Evolutionary conservation across 106 monocot species (phyloP).

Genomic region (Dendrobium nobile): DNA sequence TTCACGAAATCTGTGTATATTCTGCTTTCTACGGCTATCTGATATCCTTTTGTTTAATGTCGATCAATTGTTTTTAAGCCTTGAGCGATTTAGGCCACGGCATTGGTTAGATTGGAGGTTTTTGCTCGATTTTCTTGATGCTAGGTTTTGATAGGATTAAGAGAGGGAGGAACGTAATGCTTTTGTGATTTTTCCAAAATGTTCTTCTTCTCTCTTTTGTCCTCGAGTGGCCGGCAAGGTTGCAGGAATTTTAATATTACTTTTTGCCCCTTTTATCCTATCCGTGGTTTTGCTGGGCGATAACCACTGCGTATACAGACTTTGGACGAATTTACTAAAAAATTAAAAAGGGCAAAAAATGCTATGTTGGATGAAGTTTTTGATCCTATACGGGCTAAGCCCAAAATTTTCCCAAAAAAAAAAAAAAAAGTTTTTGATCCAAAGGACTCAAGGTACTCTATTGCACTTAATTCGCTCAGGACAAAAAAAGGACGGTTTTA

Average conservation of each 20-base stretch:
- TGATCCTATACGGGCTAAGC: no score
- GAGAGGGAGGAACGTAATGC: not conserved
- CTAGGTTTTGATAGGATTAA: not conserved
- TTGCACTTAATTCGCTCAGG: no score
- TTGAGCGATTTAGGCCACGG: not conserved
- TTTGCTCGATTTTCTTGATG: not conserved
- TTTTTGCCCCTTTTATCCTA: not conserved
- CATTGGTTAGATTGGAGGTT: slow-evolving; percentile 6
- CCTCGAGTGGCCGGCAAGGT: not conserved
- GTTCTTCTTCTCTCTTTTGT: not conserved
- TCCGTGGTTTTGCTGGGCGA: not conserved
- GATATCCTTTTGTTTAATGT: not conserved
- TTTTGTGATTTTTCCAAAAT: not conserved
- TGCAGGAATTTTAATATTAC: not conserved
- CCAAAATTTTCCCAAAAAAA: no score
- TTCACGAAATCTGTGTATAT: not conserved
- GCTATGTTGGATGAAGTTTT: no score
- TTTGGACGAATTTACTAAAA: not conserved
- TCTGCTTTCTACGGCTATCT: not conserved
- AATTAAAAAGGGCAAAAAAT: no score
- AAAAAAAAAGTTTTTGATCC: no score
- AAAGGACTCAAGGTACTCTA: no score
- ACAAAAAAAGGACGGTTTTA: no score
- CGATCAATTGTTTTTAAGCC: not conserved
- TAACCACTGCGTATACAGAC: not conserved